A percentile compares a stretch with the other conserved stretches of the same genome.
phyloP scores from a whole-genome alignment of 768 basidiomycete species.

The Boletus barrowsii region DNA sequence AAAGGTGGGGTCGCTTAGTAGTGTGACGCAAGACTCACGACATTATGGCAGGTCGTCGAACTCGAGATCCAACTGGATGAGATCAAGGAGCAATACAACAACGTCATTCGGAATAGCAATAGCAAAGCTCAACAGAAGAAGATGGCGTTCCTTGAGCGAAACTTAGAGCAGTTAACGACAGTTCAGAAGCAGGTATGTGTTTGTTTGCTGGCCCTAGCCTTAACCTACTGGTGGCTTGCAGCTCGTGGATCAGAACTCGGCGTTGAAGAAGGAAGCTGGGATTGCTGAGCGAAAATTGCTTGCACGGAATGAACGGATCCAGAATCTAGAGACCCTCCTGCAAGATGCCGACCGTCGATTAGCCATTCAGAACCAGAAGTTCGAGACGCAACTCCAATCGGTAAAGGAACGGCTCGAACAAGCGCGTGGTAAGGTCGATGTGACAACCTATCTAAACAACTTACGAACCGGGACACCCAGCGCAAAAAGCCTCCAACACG shows the following conservation, averaged over 20 bases:
- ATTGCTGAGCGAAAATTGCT: slow-evolving; percentile 95
- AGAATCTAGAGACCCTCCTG: slow-evolving; percentile 88
- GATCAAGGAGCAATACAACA: slow-evolving; percentile 98
- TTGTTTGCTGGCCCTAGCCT: not conserved
- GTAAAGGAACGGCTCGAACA: slow-evolving; percentile 92
- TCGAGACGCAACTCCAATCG: slow-evolving; percentile 88
- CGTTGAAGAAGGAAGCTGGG: slow-evolving; percentile 95
- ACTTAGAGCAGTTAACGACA: slow-evolving; percentile 89
- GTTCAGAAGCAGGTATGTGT: slow-evolving; percentile 91
- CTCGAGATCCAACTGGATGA: slow-evolving; percentile 98
- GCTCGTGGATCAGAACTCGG: slow-evolving; percentile 98
- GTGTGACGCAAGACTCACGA: slow-evolving; percentile 9
- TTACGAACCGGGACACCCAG: slow-evolving; percentile 37
- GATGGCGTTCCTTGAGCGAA: slow-evolving; percentile 97
- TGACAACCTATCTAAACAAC: slow-evolving; percentile 11
- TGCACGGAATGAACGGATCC: slow-evolving; percentile 96
- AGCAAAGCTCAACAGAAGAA: slow-evolving; percentile 99
- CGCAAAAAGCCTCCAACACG: slow-evolving; percentile 72
- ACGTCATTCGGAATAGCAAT: slow-evolving; percentile 96
- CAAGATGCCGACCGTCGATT: slow-evolving; percentile 93
- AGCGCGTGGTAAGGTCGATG: slow-evolving; percentile 68
- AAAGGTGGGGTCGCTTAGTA: slow-evolving; percentile 58
- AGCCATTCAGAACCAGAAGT: slow-evolving; percentile 92
- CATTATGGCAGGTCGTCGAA: slow-evolving; percentile 78
- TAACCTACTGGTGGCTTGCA: slow-evolving; percentile 34